Percentiles rank a stretch among this genome's conserved stretches.
phyloP scores from a whole-genome alignment of 495 filamentous ascomycete genomes.

The Recurvomyces mirabilis region DNA sequence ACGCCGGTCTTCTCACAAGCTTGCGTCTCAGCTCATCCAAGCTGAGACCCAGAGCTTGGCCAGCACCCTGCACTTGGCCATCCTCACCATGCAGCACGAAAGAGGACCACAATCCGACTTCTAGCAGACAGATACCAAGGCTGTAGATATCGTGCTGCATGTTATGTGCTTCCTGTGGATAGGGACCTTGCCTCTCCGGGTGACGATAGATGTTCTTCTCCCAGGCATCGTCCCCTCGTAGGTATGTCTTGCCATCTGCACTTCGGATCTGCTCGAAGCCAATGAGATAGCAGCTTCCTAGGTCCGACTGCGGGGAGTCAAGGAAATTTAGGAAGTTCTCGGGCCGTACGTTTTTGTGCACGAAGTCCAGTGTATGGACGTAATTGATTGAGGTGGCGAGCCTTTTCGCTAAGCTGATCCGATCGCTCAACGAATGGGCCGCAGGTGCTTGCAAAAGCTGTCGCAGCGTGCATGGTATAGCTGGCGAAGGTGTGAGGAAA shows the following conservation, averaged over 20 bases:
- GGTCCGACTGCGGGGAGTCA: conserved; percentile 14
- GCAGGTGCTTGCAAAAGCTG: not conserved
- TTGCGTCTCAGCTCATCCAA: not conserved
- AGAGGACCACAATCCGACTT: conserved; percentile 52
- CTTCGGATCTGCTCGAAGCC: conserved; percentile 42
- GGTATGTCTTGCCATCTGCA: conserved; percentile 32
- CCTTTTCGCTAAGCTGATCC: not conserved
- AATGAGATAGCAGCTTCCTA: conserved; percentile 33
- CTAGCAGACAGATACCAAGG: conserved; percentile 49
- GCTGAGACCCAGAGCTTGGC: not conserved
- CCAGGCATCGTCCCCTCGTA: conserved; percentile 34
- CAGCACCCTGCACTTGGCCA: not conserved
- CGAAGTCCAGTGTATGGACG: conserved; percentile 33
- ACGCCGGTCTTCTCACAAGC: conserved; percentile 17
- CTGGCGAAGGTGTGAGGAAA: not conserved
- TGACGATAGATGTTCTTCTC: conserved; percentile 47
- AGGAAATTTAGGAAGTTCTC: conserved; percentile 42
- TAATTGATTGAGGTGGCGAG: conserved; percentile 8
- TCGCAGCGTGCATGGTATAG: not conserved
- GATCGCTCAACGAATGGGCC: not conserved
- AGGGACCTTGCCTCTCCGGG: conserved; percentile 39
- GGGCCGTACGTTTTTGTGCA: conserved; percentile 49
- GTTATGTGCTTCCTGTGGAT: conserved; percentile 32
- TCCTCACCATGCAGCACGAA: not conserved
- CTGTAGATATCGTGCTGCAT: conserved; percentile 61